These are phyloP conservation scores for Penicillium sp. DNA, from an alignment of 2,329 filamentous ascomycete genomes.

Conservation along the genomic window DNA sequence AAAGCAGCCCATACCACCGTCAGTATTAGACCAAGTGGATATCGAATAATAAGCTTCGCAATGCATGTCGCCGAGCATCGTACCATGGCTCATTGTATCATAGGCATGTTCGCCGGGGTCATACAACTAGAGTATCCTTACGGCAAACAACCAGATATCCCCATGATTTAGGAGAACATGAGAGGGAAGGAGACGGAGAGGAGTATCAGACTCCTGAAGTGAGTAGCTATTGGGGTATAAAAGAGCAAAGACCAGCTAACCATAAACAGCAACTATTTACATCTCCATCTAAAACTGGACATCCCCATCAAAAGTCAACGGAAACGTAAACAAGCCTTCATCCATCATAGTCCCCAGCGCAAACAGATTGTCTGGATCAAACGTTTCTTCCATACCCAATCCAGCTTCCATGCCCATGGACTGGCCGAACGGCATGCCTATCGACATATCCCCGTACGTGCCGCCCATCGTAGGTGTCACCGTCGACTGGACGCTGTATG, in stretches of 20 bases:
- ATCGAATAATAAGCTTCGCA: too few relatives aligned
- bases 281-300: slow-evolving; percentile 19
- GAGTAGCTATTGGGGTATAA: slow-evolving; percentile 2
- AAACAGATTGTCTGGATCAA: slow-evolving; percentile 29
- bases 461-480: background rate
- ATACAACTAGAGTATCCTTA: too few relatives aligned
- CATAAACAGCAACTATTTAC: background rate
- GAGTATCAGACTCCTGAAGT: background rate
- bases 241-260: background rate
- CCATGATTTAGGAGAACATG: too few relatives aligned
- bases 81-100: too few relatives aligned
- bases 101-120: too few relatives aligned
- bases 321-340: slow-evolving; percentile 31
- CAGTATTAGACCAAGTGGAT: too few relatives aligned
- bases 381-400: slow-evolving; percentile 24
- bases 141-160: too few relatives aligned
- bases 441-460: slow-evolving; percentile 20
- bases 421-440: slow-evolving; percentile 12
- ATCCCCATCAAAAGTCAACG: slow-evolving; percentile 22
- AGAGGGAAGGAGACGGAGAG: background rate
- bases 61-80: too few relatives aligned
- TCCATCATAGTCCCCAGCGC: slow-evolving; percentile 32
- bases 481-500: background rate
- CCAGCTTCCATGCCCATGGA: slow-evolving; percentile 25
- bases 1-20: too few relatives aligned